These are phyloP conservation scores for Ustilago curta DNA, from an alignment of 1,284 basidiomycete genomes.

Conservation along the genomic window DNA sequence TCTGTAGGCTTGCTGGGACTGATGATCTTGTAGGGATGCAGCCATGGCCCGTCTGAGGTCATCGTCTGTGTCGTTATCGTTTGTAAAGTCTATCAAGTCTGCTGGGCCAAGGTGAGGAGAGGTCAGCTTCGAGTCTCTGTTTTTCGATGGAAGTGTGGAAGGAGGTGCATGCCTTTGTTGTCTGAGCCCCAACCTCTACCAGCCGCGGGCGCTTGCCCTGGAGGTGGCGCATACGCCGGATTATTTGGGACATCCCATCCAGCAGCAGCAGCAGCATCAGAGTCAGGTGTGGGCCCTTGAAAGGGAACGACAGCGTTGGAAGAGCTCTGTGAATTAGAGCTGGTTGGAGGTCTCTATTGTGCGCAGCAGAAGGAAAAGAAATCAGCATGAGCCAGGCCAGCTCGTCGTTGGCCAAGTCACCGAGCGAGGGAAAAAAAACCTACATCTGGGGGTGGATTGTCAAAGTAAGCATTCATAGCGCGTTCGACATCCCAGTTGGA, in stretches of 20 bases:
- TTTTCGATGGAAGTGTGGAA: background rate
- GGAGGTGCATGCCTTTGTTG: conserved; percentile 17
- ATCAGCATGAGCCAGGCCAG: background rate
- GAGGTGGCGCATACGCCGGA: conserved; percentile 26
- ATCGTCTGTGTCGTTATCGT: conserved; percentile 40
- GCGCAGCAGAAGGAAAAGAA: background rate
- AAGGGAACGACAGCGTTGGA: conserved; percentile 27
- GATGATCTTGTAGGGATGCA: conserved; percentile 42
- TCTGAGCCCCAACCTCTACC: conserved; percentile 13
- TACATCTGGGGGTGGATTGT: conserved; percentile 49
- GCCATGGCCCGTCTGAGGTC: conserved; percentile 47
- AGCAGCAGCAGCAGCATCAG: conserved; percentile 3
- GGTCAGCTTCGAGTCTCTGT: background rate
- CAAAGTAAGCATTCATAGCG: conserved; percentile 47
- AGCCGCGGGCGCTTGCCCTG: conserved; percentile 20
- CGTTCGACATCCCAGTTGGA: conserved; percentile 37
- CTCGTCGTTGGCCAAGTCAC: too few relatives aligned
- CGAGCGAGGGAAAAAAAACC: background rate
- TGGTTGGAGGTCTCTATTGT: conserved; percentile 11
- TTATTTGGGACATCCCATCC: conserved; percentile 25
- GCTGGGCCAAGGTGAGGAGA: background rate
- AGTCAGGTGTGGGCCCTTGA: conserved; percentile 5
- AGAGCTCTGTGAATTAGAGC: conserved; percentile 11
- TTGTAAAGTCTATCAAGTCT: conserved; percentile 48
- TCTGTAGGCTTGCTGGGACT: conserved; percentile 25